phyloP scores from a whole-genome alignment of 257 asterid genomes.

The Solanum pinnatisectum region DNA sequence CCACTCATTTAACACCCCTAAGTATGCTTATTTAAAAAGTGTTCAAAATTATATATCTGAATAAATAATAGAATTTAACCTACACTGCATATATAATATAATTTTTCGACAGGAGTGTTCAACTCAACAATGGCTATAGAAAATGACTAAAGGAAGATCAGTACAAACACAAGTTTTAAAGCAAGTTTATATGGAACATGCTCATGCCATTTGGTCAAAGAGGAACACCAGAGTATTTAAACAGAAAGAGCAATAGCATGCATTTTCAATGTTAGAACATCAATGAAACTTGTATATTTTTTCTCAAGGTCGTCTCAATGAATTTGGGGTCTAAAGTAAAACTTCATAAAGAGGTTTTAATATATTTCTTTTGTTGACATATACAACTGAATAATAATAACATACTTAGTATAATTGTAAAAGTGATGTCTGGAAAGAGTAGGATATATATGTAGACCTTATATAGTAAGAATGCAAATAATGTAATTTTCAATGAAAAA shows the following conservation, averaged over 20 bases:
- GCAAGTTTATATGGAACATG: neutral
- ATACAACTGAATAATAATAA: too few relatives aligned
- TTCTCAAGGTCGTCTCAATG: too few relatives aligned
- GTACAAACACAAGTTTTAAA: neutral
- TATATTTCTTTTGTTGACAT: too few relatives aligned
- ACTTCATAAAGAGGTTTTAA: too few relatives aligned
- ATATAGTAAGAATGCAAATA: too few relatives aligned
- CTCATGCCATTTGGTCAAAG: neutral
- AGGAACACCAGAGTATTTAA: neutral
- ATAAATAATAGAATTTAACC: too few relatives aligned
- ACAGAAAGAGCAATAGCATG: neutral
- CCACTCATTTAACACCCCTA: neutral
- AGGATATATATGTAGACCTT: neutral
- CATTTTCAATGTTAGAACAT: neutral
- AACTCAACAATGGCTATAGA: neutral
- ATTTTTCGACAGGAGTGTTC: accelerated
- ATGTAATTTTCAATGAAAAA: too few relatives aligned
- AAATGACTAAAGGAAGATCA: neutral
- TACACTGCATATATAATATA: too few relatives aligned
- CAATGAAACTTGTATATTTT: too few relatives aligned
- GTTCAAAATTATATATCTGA: neutral
- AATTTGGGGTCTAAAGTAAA: too few relatives aligned
- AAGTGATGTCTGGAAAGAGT: too few relatives aligned
- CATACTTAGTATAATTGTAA: neutral
- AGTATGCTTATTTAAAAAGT: neutral